Conservation (phyloP, 495 filamentous ascomycete genomes). For the Neurospora tetrasperma region DNA sequence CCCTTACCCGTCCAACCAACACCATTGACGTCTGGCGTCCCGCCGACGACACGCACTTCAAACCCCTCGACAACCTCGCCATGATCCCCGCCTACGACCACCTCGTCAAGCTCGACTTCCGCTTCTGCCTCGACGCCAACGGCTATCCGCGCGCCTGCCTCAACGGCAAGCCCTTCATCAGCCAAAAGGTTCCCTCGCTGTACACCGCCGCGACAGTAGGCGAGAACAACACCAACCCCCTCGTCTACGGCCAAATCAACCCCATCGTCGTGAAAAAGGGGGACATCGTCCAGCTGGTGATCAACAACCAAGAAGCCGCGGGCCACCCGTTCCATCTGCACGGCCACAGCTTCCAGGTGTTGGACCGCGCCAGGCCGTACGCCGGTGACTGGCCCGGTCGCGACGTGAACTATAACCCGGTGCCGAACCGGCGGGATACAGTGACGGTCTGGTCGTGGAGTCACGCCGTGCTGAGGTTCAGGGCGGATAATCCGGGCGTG, state of each 20-base stretch:
- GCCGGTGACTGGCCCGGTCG: conserved; percentile 28
- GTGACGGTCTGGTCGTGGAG: conserved; percentile 43
- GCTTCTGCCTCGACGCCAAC: conserved; percentile 51
- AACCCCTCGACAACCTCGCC: conserved; percentile 44
- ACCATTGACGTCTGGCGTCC: conserved; percentile 41
- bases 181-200: conserved; percentile 66
- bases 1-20: conserved; percentile 37
- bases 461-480: conserved; percentile 48
- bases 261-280: conserved; percentile 52
- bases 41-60: conserved; percentile 54
- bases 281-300: conserved; percentile 63
- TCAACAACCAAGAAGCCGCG: conserved; percentile 68
- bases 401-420: conserved; percentile 35
- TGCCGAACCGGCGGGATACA: conserved; percentile 43
- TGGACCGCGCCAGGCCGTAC: conserved; percentile 39
- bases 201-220: conserved; percentile 63
- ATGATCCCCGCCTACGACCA: conserved; percentile 39
- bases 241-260: conserved; percentile 68
- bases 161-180: conserved; percentile 64
- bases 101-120: conserved; percentile 47
- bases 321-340: conserved; percentile 47
- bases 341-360: conserved; percentile 73
- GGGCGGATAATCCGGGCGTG: conserved; percentile 61
- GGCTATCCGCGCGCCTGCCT: conserved; percentile 64
- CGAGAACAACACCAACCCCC: conserved; percentile 45